Base-by-base conservation (phyloP, 176 grass and related monocot genomes). In the Rhynchospora breviuscula region DNA sequence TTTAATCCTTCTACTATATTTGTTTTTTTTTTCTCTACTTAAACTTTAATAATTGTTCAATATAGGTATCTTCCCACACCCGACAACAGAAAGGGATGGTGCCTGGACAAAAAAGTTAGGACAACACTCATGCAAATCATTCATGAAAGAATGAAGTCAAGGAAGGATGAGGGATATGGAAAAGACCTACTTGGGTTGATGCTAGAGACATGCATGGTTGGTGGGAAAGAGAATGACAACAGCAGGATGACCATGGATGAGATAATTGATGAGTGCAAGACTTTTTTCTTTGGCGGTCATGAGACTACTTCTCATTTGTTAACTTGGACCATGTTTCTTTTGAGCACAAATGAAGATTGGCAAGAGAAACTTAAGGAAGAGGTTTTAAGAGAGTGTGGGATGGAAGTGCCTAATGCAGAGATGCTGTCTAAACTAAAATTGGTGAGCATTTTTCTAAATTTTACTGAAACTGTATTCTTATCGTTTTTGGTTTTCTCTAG, bases 191-290 rank as follows among this genome's bases (percentile, higher is more conserved):
- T 91, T 29, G 87, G 87, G 46, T 46, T 91, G 64, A 90, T 94
- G 92, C 52, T 94, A 58, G 73, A 81, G 18, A 78, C 73, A 31
- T 87, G 78, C 77, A 66, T 43, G 22, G 15, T 25, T 56, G 67
- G 61, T 12, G 69, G 72, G 9, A 35, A 84, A 54, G 68, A 22
- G 21, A 52, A 59, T 29, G 60, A 83, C 76, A 15, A 80, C 8
- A 47, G 21, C 3, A 11, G 62, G 10, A 18, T 94, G 73, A 88
- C 47, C 65, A 91, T 88, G 15, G 87, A 94, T 21, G 92, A 89
- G 74, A 94, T 94, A 13, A 89, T 94, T 79, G 45, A 91, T 49
- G 92, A 94, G 83, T 91, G 92, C 87, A 91, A 94, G 53, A 72
- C 90, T 0, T 94, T 91, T 74, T 89, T 94, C 79, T 89, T 94